These are phyloP conservation scores for Erythrobasidium yunnanense DNA, from an alignment of 768 basidiomycete species.

Conservation along the genomic window DNA sequence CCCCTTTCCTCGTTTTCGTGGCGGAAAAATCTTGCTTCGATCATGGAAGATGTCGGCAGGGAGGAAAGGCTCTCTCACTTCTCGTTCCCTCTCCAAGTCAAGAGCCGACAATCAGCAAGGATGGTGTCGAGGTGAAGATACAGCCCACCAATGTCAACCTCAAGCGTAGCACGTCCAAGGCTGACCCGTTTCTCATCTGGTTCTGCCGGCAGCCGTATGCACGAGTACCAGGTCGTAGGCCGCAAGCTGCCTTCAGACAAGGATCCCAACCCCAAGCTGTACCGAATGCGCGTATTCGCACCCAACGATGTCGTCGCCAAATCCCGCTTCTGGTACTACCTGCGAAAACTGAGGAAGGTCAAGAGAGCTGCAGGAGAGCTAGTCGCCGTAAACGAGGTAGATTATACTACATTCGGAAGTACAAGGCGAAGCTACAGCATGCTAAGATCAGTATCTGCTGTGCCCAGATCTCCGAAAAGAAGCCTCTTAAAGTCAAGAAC, in stretches of 20 bases:
- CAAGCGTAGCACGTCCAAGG: too few relatives aligned
- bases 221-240: conserved; percentile 92
- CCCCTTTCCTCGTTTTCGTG: too few relatives aligned
- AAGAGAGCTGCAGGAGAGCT: conserved; percentile 99
- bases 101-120: too few relatives aligned
- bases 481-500: conserved; percentile 97
- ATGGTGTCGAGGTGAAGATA: too few relatives aligned
- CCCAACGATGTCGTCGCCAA: conserved; percentile 98
- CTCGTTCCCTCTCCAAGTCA: too few relatives aligned
- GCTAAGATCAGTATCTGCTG: neutral
- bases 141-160: too few relatives aligned
- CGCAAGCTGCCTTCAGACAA: conserved; percentile 89
- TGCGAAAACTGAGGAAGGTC: conserved; percentile 95
- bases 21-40: too few relatives aligned
- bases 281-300: conserved; percentile 98
- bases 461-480: conserved; percentile 84
- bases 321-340: conserved; percentile 99
- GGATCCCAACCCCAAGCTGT: conserved; percentile 93
- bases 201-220: conserved; percentile 44
- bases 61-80: too few relatives aligned
- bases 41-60: too few relatives aligned
- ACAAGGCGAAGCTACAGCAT: neutral
- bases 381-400: conserved; percentile 89
- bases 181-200: too few relatives aligned
- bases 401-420: conserved; percentile 40